phyloP scores from a whole-genome alignment of 2,329 filamentous ascomycete genomes.

The Cladosporium oxysporum region DNA sequence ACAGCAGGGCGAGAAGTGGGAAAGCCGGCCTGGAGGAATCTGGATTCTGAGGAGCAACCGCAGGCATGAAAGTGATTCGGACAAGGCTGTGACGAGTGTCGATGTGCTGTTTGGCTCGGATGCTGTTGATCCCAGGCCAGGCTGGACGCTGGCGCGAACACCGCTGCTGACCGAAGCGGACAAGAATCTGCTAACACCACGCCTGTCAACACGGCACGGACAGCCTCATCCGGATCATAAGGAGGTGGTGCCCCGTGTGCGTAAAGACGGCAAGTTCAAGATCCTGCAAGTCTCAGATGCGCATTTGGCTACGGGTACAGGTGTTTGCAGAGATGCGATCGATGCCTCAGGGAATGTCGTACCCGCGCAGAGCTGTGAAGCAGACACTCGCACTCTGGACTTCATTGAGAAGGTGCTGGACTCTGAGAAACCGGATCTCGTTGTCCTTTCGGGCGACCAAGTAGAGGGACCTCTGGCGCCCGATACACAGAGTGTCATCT shows the following conservation, averaged over 20 bases:
- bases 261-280: slow-evolving; percentile 91
- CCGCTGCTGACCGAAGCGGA: slow-evolving; percentile 69
- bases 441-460: slow-evolving; percentile 90
- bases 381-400: slow-evolving; percentile 86
- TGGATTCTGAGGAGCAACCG: slow-evolving; percentile 79
- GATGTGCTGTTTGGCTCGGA: slow-evolving; percentile 90
- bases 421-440: slow-evolving; percentile 89
- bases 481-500: slow-evolving; percentile 89
- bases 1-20: slow-evolving; percentile 68
- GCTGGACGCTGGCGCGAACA: slow-evolving; percentile 78
- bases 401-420: slow-evolving; percentile 83
- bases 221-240: slow-evolving; percentile 64
- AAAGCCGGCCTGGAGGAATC: slow-evolving; percentile 71
- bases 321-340: slow-evolving; percentile 80
- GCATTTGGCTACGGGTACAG: slow-evolving; percentile 87
- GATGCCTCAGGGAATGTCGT: slow-evolving; percentile 50
- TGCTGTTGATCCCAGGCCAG: slow-evolving; percentile 82
- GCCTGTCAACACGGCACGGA: slow-evolving; percentile 78
- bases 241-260: slow-evolving; percentile 65
- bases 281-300: slow-evolving; percentile 96
- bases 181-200: slow-evolving; percentile 65
- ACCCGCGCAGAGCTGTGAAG: slow-evolving; percentile 63
- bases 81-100: slow-evolving; percentile 73
- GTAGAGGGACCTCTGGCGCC: slow-evolving; percentile 91
- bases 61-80: slow-evolving; percentile 72